phyloP scores from a whole-genome alignment of 768 basidiomycete genomes.

The Pisolithus tinctorius region DNA sequence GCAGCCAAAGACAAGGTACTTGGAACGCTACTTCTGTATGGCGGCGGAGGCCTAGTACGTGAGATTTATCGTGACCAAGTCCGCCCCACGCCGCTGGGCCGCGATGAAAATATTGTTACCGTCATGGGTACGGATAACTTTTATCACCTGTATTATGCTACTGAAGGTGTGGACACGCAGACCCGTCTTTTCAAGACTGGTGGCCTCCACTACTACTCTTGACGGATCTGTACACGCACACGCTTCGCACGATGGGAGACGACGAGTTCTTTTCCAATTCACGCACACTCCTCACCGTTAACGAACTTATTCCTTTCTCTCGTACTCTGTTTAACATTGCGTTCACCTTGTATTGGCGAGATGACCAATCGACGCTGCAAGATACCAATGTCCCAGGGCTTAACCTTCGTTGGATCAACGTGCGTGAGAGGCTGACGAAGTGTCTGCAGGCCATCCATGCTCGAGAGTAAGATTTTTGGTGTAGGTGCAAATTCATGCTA shows the following conservation, averaged over 20 bases:
- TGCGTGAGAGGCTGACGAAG: slow-evolving; percentile 68
- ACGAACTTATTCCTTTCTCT: slow-evolving; percentile 73
- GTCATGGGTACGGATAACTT: slow-evolving; percentile 32
- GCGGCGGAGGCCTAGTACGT: slow-evolving; percentile 58
- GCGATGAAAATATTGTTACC: slow-evolving; percentile 36
- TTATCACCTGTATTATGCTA: not conserved
- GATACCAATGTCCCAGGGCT: slow-evolving; percentile 36
- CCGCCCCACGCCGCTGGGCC: slow-evolving; percentile 54
- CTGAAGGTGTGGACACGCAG: slow-evolving; percentile 23
- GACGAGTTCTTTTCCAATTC: slow-evolving; percentile 84
- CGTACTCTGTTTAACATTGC: slow-evolving; percentile 79
- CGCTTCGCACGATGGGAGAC: slow-evolving; percentile 87
- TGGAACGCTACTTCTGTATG: slow-evolving; percentile 41
- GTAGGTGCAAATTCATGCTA: not conserved
- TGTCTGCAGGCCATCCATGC: slow-evolving; percentile 81
- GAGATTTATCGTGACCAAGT: slow-evolving; percentile 71
- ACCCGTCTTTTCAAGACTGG: slow-evolving; percentile 35
- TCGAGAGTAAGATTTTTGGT: slow-evolving; percentile 60
- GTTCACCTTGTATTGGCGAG: slow-evolving; percentile 69
- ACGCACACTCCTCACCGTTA: slow-evolving; percentile 74
- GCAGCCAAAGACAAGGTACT: slow-evolving; percentile 51
- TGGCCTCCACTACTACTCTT: slow-evolving; percentile 77
- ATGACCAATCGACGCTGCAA: slow-evolving; percentile 34
- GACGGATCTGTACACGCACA: slow-evolving; percentile 75
- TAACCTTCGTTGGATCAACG: slow-evolving; percentile 51